Evolutionary conservation across 345 rosid genomes (phyloP).

Genomic region (Ceriops zippeliana): DNA sequence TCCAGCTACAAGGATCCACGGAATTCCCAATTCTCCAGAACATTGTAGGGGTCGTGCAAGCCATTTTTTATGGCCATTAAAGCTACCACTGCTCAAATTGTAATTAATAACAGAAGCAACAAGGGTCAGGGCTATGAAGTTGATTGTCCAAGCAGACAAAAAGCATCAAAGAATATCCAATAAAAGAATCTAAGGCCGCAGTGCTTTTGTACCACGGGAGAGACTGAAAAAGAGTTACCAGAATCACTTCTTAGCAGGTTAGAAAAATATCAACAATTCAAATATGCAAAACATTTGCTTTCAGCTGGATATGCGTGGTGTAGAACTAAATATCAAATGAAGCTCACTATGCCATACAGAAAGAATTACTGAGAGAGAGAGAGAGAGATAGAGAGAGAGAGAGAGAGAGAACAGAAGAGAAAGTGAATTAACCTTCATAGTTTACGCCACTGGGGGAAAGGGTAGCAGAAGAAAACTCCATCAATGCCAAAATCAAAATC

Average conservation of each 20-base stretch:
- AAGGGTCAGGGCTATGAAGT: not conserved
- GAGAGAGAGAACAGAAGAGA: conserved; percentile 1
- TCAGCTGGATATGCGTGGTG: not conserved
- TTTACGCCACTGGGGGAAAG: conserved; percentile 95
- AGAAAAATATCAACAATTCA: conserved; percentile 4
- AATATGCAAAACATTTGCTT: not conserved
- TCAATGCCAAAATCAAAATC: conserved; percentile 56
- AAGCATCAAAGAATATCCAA: not conserved
- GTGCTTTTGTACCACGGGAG: not conserved
- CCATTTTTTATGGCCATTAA: conserved; percentile 71
- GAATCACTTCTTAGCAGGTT: conserved; percentile 18
- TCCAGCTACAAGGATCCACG: conserved; percentile 99
- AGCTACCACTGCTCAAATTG: conserved; percentile 79
- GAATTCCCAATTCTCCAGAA: conserved; percentile 97
- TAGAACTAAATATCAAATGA: not conserved
- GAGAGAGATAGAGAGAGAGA: not conserved
- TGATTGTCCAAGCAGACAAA: not conserved
- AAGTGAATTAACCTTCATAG: conserved; percentile 75
- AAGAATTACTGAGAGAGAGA: not conserved
- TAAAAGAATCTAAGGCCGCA: not conserved
- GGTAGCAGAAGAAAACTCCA: conserved; percentile 67
- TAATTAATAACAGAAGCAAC: conserved; percentile 7
- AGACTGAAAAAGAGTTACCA: conserved; percentile 7
- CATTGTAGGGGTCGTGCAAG: conserved; percentile 84
- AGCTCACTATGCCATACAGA: not conserved